Evolutionary conservation across 345 rosid species (phyloP).

Genomic region (Populus davidiana): DNA sequence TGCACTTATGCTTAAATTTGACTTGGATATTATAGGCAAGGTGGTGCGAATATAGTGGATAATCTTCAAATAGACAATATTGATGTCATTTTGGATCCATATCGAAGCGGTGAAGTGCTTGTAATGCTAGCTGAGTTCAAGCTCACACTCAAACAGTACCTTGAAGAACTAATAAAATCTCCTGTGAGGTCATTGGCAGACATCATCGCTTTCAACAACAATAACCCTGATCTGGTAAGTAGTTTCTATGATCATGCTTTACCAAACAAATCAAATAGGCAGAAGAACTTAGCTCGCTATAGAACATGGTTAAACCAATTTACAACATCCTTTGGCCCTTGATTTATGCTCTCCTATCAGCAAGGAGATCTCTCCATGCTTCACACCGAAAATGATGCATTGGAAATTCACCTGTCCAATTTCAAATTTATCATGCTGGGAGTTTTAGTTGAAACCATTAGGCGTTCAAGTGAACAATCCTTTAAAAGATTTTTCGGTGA

Average conservation of each 20-base stretch:
- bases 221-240: constrained; percentile 41
- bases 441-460: too few relatives aligned
- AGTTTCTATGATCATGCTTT: background rate
- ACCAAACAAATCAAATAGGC: background rate
- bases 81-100: constrained; percentile 12
- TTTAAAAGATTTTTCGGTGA: too few relatives aligned
- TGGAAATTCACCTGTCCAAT: too few relatives aligned
- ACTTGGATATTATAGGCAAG: constrained; percentile 26
- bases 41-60: constrained; percentile 51
- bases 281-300: background rate
- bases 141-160: constrained; percentile 45
- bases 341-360: too few relatives aligned
- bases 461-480: too few relatives aligned
- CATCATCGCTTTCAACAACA: constrained; percentile 49
- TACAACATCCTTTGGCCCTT: too few relatives aligned
- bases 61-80: constrained; percentile 41
- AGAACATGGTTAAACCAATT: too few relatives aligned
- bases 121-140: constrained; percentile 56
- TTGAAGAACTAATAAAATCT: constrained; percentile 40
- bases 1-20: too few relatives aligned
- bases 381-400: too few relatives aligned
- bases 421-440: too few relatives aligned
- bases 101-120: constrained; percentile 33
- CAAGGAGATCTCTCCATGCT: too few relatives aligned
- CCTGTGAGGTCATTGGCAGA: constrained; percentile 59